Percentiles rank a stretch among this genome's conserved stretches.
These are phyloP conservation scores for Leccinum angustisporum DNA, from an alignment of 1,284 basidiomycete species.

Conservation along the genomic window DNA sequence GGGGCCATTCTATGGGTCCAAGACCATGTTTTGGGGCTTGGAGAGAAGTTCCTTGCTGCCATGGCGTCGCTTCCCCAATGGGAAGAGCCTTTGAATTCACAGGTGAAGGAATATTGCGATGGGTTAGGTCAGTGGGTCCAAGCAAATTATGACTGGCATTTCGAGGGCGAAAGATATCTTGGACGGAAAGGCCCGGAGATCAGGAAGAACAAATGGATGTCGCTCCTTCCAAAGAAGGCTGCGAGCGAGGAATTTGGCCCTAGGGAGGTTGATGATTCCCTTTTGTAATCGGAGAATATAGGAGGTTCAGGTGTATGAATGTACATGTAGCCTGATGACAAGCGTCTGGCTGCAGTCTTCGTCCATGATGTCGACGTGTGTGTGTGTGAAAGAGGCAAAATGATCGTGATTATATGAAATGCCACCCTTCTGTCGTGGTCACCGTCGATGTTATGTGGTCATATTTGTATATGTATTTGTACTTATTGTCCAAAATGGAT, in stretches of 20 bases:
- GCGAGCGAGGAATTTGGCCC: background rate
- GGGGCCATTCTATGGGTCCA: slow-evolving; percentile 38
- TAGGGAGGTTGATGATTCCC: background rate
- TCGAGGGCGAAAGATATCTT: background rate
- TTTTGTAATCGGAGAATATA: background rate
- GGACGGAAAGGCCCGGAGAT: background rate
- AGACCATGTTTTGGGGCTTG: background rate
- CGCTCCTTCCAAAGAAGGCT: background rate
- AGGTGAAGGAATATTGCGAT: background rate
- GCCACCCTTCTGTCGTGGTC: no score
- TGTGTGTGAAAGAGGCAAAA: background rate
- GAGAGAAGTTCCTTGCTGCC: background rate
- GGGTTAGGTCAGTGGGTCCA: background rate
- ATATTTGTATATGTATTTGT: no score
- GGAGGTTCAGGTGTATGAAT: background rate
- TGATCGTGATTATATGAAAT: background rate
- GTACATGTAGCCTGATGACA: background rate
- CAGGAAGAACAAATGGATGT: background rate
- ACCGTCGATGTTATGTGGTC: no score
- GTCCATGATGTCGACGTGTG: background rate
- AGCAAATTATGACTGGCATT: background rate
- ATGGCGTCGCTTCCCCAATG: background rate
- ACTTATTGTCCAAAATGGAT: no score
- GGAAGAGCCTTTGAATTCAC: background rate
- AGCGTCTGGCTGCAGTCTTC: background rate